Base-by-base conservation (phyloP, 2,329 filamentous ascomycete species). In the Colletotrichum higginsianum region DNA sequence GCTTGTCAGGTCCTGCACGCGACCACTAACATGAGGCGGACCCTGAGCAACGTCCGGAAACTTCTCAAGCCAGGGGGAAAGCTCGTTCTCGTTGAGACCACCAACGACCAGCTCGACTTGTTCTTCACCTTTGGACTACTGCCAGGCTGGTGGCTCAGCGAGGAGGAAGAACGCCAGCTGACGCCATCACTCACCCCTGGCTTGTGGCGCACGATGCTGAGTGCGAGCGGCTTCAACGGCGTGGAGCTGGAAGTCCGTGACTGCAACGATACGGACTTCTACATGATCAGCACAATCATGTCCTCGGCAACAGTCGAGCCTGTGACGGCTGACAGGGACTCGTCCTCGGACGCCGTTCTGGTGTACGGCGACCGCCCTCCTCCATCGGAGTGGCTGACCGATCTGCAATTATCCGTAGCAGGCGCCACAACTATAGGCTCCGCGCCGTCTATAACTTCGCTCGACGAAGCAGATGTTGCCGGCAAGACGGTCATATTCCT, bases 41-140 rank as follows among this genome's bases (percentile, higher is more conserved):
- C 79, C 1, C 42, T 81, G 46, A 60, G 61, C 2, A 75, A 79
- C 35, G 71, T 76, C 0, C 74, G 66, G 9, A 68, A 52, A 23
- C 74, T 81, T 1, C 69, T 81, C 4, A 79, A 76, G 52, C 78
- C 79, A 0, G 78, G 76, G 1, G 80, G 80, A 1, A 78, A 77
- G 49, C 75, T 81, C 7, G 47, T 79, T 11, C 64, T 81, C 7
- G 72, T 78, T 6, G 79, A 80, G 61, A 72, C 75, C 12, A 78
- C 76, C 16, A 71, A 73, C 21, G 50, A 47, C 2, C 50, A 66
- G 11, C 38, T 74, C 8, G 50, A 69, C 8, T 52, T 58, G 15
- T 55, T 63, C 46, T 71, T 76, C 67, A 71, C 67, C 55, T 79
- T 79, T 50, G 79, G 79, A 4, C 66, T 75, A 1, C 69, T 79